Base-by-base conservation (phyloP, 306 rosid species). In the Lablab purpureus region DNA sequence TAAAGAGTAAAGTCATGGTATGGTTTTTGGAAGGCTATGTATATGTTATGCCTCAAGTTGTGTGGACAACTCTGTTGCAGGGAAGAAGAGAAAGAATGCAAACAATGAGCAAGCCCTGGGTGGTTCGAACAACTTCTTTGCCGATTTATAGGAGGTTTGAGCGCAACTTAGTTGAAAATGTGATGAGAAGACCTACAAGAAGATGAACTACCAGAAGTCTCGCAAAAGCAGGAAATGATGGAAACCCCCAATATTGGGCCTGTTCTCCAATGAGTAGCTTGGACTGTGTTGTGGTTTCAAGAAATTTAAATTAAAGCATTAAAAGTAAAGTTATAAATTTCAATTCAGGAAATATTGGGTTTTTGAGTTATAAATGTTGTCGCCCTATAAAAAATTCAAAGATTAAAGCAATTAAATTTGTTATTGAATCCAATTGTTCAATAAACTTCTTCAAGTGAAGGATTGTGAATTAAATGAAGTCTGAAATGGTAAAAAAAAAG, bases 61-160 rank as follows among this genome's bases (percentile, higher is more conserved):
- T 73, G 71, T 13, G 15, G 74, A 58, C 28, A 28, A 66, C 67
- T 69, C 74, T 84, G 83, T 77, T 84, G 82, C 88, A 91, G 90
- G 89, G 82, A 84, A 78, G 43, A 84, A 84, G 86, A 86, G 36
- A 41, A 86, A 77, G 79, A 78, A 62, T 86, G 72, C 88, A 73
- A 87, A 71, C 59, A 78, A 83, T 15, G 87, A 73, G 30, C 82
- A 70, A 3, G 76, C 74, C 22, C 4, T 9, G 0, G 74, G 67
- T 27, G 76, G 45, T 60, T 22, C 87, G 18, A 78, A 85, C 51
- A 71, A 81, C 32, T 91, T 91, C 75, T 91, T 87, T 73, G 87
- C 91, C 10, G 96, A 86, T 84, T 85, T 89, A 56, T 83, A 89
- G 86, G 67, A 40, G 49, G 69, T 59, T 73, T 36, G 62, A 72